Evolutionary conservation across 2,329 filamentous ascomycete genomes (phyloP), one percentile per base, ranked within the genome.

Genomic region (Periconia macrospinosa): DNA sequence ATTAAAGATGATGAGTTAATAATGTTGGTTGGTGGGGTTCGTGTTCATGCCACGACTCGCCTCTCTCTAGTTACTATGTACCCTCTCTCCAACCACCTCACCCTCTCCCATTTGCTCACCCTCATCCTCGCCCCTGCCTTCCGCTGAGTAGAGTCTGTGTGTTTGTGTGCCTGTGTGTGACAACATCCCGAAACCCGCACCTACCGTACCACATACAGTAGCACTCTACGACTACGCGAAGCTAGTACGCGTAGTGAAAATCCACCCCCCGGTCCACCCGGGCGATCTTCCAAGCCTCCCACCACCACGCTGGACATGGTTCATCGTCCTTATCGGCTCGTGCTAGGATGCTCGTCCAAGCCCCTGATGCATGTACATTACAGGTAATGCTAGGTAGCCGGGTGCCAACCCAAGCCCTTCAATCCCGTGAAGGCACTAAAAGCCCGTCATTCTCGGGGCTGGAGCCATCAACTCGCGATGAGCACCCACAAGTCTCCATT

Each of bases 401-500:
- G 57, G 58, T 54, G 49, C 58, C 53, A 54, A 47, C 47, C 43
- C 53, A 54, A 53, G 52, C 47, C 49, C 45, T 46, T 48, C 33
- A 20, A n/a, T 18, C 23, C 35, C 65, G 63, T 61, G 65, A 66
- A 57, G 33, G 65, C 65, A 65, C 65, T 71, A 68, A 67, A 59
- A 57, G 56, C 44, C 47, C 62, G 65, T 65, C 50, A 55, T 63
- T 56, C 62, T 69, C 59, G 56, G 64, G 63, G 62, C 66, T 63
- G 63, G 54, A 59, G 60, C 60, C 60, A 57, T 64, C 62, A 62
- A 59, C 68, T 65, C 66, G 70, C 66, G 68, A 66, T 67, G 68
- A 66, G 65, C 69, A 53, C 43, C 61, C 63, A 63, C 63, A 58
- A 62, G 66, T 68, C 66, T 68, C 67, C 62, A 65, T 63, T 65